Conservation (phyloP, 768 basidiomycete genomes). For the Mrakia frigida region DNA sequence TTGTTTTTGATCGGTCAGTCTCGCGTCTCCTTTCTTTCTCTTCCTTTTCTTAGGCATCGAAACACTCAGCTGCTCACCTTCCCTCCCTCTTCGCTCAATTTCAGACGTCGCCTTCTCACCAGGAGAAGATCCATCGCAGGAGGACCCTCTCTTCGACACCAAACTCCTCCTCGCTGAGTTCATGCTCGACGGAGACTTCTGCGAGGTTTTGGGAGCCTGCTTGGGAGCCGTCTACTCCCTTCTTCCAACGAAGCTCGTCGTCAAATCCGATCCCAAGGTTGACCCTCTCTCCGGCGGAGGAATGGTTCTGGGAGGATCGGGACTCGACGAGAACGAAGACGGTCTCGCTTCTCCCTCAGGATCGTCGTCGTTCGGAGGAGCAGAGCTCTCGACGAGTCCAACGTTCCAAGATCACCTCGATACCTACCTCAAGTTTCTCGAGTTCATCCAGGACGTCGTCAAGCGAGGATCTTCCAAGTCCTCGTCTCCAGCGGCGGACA, state of each 20-base stretch:
- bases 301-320: slow-evolving; percentile 59
- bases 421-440: slow-evolving; percentile 81
- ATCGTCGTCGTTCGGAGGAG: background rate
- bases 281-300: slow-evolving; percentile 43
- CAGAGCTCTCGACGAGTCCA: slow-evolving; percentile 62
- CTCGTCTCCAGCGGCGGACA: background rate
- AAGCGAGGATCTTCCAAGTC: slow-evolving; percentile 46
- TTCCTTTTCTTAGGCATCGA: slow-evolving; percentile 20
- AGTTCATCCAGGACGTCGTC: slow-evolving; percentile 86
- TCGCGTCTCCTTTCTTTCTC: background rate
- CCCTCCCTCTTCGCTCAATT: slow-evolving; percentile 37
- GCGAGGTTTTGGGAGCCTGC: slow-evolving; percentile 92
- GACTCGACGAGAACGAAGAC: background rate
- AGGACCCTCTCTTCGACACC: slow-evolving; percentile 75
- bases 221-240: slow-evolving; percentile 88
- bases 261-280: slow-evolving; percentile 43
- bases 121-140: slow-evolving; percentile 31
- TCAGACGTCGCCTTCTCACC: slow-evolving; percentile 25
- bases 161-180: slow-evolving; percentile 85
- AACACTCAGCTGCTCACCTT: slow-evolving; percentile 32
- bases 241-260: slow-evolving; percentile 77
- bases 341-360: background rate
- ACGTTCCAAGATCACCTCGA: slow-evolving; percentile 77
- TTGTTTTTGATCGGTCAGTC: slow-evolving; percentile 53
- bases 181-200: slow-evolving; percentile 93